A percentile compares a stretch with the other conserved stretches of the same genome.
These are phyloP conservation scores for Dalechampia spathulata DNA, from an alignment of 441 rosid species.

Conservation along the genomic window DNA sequence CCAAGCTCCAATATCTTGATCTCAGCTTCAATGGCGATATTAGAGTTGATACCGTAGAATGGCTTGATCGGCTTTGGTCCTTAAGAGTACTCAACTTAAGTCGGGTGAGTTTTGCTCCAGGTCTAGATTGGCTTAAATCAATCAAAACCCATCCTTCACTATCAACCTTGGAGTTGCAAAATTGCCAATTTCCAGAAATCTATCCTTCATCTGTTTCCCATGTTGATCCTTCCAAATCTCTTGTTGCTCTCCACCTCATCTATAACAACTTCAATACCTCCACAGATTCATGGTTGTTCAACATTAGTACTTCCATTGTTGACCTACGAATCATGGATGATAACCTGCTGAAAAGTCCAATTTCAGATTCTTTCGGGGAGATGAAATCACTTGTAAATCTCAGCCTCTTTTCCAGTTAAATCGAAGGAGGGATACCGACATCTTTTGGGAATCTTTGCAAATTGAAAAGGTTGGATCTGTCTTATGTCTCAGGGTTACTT, in stretches of 20 bases:
- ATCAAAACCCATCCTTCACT: slow-evolving; percentile 11
- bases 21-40: not conserved
- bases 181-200: not conserved
- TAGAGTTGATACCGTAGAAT: slow-evolving; percentile 8
- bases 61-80: slow-evolving; percentile 13
- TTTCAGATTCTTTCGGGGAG: slow-evolving; percentile 10
- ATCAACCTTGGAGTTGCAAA: not conserved
- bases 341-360: slow-evolving; percentile 8
- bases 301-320: slow-evolving; percentile 1
- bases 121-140: slow-evolving; percentile 1
- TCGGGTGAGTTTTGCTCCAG: not conserved
- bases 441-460: too few relatives aligned
- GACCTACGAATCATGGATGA: not conserved
- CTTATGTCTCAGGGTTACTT: too few relatives aligned
- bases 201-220: slow-evolving; percentile 6
- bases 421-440: too few relatives aligned
- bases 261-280: not conserved
- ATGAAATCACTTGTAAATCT: too few relatives aligned
- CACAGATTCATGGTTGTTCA: not conserved
- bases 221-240: slow-evolving; percentile 10
- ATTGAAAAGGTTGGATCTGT: too few relatives aligned
- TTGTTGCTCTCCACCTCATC: not conserved
- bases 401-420: too few relatives aligned
- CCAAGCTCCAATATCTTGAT: slow-evolving; percentile 5
- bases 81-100: not conserved